Conservation (phyloP, 352 stramenopile genomes). For the Phytophthora idaei region DNA sequence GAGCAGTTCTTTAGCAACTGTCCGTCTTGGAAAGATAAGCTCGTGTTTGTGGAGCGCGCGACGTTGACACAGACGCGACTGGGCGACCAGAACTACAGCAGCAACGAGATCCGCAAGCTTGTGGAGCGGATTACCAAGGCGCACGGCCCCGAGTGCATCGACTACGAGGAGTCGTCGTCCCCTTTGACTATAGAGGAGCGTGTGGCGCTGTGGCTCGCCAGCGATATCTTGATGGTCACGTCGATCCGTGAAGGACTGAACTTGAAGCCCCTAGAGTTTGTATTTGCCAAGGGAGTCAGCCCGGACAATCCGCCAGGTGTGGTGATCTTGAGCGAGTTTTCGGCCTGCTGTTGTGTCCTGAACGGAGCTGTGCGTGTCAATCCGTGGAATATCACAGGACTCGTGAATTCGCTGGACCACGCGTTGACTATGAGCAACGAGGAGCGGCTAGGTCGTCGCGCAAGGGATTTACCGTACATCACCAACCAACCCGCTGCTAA, state of each 20-base stretch:
- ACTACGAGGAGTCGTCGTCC: conserved; percentile 88
- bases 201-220: conserved; percentile 93
- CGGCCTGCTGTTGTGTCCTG: conserved; percentile 94
- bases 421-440: conserved; percentile 92
- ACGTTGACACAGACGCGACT: conserved; percentile 87
- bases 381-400: conserved; percentile 96
- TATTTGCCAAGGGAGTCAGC: conserved; percentile 80
- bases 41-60: conserved; percentile 95
- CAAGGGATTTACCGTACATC: conserved; percentile 97
- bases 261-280: conserved; percentile 96
- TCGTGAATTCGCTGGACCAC: conserved; percentile 92
- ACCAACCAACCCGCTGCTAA: conserved; percentile 90
- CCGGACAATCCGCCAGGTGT: conserved; percentile 87
- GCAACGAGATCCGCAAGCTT: conserved; percentile 80
- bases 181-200: conserved; percentile 90
- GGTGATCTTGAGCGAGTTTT: conserved; percentile 97
- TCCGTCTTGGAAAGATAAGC: conserved; percentile 92
- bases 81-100: conserved; percentile 93
- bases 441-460: conserved; percentile 90
- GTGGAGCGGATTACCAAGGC: conserved; percentile 79
- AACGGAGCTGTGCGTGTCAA: conserved; percentile 97
- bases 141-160: conserved; percentile 75
- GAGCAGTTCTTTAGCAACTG: conserved; percentile 97
- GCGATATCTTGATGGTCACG: conserved; percentile 96
- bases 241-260: conserved; percentile 98